A percentile compares a stretch with the other conserved stretches of the same genome.
Evolutionary conservation across 805 yeast genomes (phyloP).

Genomic region (Brettanomyces nanus): DNA sequence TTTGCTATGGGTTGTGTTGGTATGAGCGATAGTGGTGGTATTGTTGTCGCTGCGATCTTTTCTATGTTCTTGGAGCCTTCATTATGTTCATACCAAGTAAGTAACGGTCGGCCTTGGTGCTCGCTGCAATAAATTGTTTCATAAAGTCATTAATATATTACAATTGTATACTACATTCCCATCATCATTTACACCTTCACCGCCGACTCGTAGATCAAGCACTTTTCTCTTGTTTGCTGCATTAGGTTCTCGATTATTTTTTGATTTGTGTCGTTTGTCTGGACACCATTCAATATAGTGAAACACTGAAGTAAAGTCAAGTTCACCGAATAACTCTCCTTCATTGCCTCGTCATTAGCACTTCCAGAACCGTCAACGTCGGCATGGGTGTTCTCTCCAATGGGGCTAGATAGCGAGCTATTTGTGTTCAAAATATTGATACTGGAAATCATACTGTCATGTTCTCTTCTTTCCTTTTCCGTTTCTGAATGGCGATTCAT

Average conservation of each 20-base stretch:
- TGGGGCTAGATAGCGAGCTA: too few relatives aligned
- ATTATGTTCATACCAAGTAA: constrained; percentile 65
- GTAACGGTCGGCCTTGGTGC: constrained; percentile 78
- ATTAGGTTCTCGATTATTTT: constrained; percentile 47
- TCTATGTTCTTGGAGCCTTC: constrained; percentile 68
- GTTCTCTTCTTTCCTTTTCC: constrained; percentile 11
- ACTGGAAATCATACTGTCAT: background rate
- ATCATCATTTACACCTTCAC: background rate
- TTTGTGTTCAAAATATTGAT: background rate
- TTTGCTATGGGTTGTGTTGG: constrained; percentile 80
- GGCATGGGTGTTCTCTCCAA: background rate
- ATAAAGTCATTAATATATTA: background rate
- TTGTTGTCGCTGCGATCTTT: constrained; percentile 70
- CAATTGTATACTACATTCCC: background rate
- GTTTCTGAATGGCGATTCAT: constrained; percentile 24
- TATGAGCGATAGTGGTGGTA: constrained; percentile 77
- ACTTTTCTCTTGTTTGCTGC: constrained; percentile 20
- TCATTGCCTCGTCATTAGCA: background rate
- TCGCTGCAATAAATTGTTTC: constrained; percentile 17
- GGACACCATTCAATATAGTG: constrained; percentile 45
- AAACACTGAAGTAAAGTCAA: constrained; percentile 48
- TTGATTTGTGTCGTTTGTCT: constrained; percentile 49
- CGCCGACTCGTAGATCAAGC: constrained; percentile 5
- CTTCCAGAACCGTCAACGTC: background rate
- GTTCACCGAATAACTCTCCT: constrained; percentile 9